These are phyloP conservation scores for Xanthoparmelia taractica DNA, from an alignment of 495 filamentous ascomycete genomes.

Conservation along the genomic window DNA sequence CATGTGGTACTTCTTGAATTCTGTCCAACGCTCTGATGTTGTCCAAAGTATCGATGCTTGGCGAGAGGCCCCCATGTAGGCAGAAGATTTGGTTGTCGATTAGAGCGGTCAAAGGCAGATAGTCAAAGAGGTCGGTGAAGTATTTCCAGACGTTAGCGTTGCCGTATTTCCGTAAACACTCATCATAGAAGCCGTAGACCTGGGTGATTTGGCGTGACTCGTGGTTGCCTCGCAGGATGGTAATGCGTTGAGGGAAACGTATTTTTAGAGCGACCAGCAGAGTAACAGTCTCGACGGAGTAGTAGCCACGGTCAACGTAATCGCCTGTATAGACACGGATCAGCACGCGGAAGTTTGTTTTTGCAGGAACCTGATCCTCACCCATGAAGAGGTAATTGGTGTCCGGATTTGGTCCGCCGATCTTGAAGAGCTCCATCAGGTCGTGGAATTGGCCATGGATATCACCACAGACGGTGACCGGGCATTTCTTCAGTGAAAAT, in stretches of 20 bases:
- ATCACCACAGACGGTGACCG: slow-evolving; percentile 87
- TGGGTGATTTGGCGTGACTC: slow-evolving; percentile 96
- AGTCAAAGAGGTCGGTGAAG: slow-evolving; percentile 99
- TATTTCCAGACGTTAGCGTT: slow-evolving; percentile 99
- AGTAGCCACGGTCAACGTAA: slow-evolving; percentile 95
- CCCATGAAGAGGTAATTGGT: slow-evolving; percentile 97
- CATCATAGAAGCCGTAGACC: slow-evolving; percentile 97
- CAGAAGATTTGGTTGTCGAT: slow-evolving; percentile 99
- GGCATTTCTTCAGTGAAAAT: slow-evolving; percentile 63
- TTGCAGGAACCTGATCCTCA: slow-evolving; percentile 34
- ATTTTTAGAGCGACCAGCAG: slow-evolving; percentile 93
- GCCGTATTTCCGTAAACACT: slow-evolving; percentile 94
- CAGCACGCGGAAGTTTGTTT: slow-evolving; percentile 9
- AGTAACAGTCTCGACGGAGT: slow-evolving; percentile 93
- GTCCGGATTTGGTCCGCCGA: slow-evolving; percentile 83
- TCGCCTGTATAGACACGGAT: slow-evolving; percentile 52
- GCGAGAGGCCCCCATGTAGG: slow-evolving; percentile 91
- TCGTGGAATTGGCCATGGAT: slow-evolving; percentile 94
- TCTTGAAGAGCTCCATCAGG: slow-evolving; percentile 90
- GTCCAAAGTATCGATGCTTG: slow-evolving; percentile 95
- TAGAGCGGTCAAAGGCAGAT: slow-evolving; percentile 91
- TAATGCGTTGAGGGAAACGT: slow-evolving; percentile 91
- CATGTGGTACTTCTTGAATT: slow-evolving; percentile 97
- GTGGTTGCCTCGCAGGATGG: slow-evolving; percentile 93
- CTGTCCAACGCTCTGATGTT: slow-evolving; percentile 94